These are phyloP conservation scores for Nissolia schottii DNA, from an alignment of 306 rosid genomes.

Conservation along the genomic window DNA sequence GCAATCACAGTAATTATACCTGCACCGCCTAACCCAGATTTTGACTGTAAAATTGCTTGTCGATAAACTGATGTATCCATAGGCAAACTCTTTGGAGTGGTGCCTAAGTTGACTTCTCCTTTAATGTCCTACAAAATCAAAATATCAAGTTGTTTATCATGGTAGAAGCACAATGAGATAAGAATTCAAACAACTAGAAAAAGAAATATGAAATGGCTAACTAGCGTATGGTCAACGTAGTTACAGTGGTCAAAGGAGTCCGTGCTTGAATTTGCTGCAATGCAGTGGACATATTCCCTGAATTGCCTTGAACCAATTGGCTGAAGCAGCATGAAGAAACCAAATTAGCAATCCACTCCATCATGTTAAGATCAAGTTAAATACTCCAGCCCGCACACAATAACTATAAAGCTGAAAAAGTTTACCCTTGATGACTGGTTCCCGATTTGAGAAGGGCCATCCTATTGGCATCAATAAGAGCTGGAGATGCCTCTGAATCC, in stretches of 20 bases:
- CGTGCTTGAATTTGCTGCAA: constrained; percentile 76
- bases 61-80: constrained; percentile 77
- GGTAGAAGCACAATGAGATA: neutral
- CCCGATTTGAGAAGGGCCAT: constrained; percentile 70
- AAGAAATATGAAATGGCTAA: neutral
- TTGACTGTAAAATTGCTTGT: constrained; percentile 72
- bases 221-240: constrained; percentile 28
- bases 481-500: constrained; percentile 70
- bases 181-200: constrained; percentile 8
- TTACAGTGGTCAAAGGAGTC: constrained; percentile 57
- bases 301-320: constrained; percentile 69
- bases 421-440: constrained; percentile 76
- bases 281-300: constrained; percentile 67
- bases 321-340: constrained; percentile 43
- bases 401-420: constrained; percentile 13
- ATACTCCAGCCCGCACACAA: neutral
- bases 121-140: constrained; percentile 63
- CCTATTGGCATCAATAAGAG: constrained; percentile 67
- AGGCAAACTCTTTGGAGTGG: constrained; percentile 59
- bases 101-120: constrained; percentile 59
- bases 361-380: constrained; percentile 12
- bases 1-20: constrained; percentile 35
- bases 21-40: constrained; percentile 63
- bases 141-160: constrained; percentile 30
- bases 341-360: constrained; percentile 14